phyloP scores from a whole-genome alignment of 331 rosid species.

The Pyrus hybrid region DNA sequence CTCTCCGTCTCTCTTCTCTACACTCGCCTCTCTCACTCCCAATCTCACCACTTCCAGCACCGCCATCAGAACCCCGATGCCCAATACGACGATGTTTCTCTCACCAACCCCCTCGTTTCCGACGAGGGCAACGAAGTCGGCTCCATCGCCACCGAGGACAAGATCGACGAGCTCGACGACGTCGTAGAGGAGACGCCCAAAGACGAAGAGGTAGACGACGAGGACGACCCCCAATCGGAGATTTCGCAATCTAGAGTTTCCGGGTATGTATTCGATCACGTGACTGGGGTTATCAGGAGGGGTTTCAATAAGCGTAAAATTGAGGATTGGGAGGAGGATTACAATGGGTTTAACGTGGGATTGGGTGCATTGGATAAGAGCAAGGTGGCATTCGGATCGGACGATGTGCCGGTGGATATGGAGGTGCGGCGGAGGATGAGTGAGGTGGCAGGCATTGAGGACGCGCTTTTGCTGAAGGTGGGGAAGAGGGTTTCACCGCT shows the following conservation, averaged over 20 bases:
- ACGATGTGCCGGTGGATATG: slow-evolving; percentile 61
- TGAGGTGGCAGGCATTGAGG: slow-evolving; percentile 40
- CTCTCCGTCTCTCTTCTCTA: slow-evolving; percentile 74
- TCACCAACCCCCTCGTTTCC: slow-evolving; percentile 39
- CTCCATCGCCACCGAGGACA: slow-evolving; percentile 37
- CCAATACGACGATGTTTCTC: slow-evolving; percentile 11
- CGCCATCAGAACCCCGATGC: not conserved
- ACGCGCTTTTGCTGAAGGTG: slow-evolving; percentile 50
- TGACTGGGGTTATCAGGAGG: slow-evolving; percentile 47
- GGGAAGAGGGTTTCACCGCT: slow-evolving; percentile 49
- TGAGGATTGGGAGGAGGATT: slow-evolving; percentile 44
- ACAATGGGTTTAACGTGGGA: slow-evolving; percentile 26
- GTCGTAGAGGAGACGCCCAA: slow-evolving; percentile 18
- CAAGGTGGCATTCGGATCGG: slow-evolving; percentile 59
- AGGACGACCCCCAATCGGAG: slow-evolving; percentile 36
- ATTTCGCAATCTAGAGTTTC: slow-evolving; percentile 22
- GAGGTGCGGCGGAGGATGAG: slow-evolving; percentile 29
- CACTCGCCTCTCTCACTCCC: slow-evolving; percentile 63
- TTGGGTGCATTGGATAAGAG: slow-evolving; percentile 36
- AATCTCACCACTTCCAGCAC: slow-evolving; percentile 19
- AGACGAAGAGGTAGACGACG: slow-evolving; percentile 38
- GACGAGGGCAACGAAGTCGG: slow-evolving; percentile 18
- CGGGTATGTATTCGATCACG: slow-evolving; percentile 63
- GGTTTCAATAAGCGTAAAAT: slow-evolving; percentile 36
- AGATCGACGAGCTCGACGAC: slow-evolving; percentile 70